phyloP scores from a whole-genome alignment of 306 rosid genomes.

The Lablab purpureus region DNA sequence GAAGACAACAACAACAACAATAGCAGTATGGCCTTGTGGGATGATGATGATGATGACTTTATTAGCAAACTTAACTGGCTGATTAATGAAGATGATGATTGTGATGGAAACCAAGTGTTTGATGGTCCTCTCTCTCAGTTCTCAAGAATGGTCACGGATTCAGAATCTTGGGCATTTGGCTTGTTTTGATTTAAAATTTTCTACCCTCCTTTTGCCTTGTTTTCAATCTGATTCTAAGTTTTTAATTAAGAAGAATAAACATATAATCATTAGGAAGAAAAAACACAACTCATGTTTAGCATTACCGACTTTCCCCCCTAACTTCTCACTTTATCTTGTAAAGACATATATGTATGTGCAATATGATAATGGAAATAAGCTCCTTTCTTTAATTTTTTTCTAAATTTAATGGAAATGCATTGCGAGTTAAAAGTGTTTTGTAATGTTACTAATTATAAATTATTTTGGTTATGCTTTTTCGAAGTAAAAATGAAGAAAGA shows the following conservation, averaged over 20 bases:
- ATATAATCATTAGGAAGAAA: slow-evolving; percentile 43
- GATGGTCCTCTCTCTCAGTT: slow-evolving; percentile 51
- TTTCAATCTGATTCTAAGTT: slow-evolving; percentile 49
- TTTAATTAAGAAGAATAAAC: slow-evolving; percentile 38
- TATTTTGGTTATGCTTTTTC: no score
- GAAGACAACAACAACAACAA: neutral
- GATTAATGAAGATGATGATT: slow-evolving; percentile 49
- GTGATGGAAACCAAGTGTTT: slow-evolving; percentile 45
- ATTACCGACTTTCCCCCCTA: neutral
- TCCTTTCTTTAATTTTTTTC: neutral
- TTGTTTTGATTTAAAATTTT: slow-evolving; percentile 49
- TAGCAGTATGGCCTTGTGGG: slow-evolving; percentile 54
- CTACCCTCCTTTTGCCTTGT: neutral
- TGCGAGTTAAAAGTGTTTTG: no score
- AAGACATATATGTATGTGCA: slow-evolving; percentile 8
- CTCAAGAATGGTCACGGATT: slow-evolving; percentile 54
- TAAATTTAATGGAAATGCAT: no score
- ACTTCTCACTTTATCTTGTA: slow-evolving; percentile 10
- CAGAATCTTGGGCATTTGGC: slow-evolving; percentile 63
- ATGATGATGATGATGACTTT: slow-evolving; percentile 55
- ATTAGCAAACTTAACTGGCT: slow-evolving; percentile 58
- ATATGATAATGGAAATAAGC: slow-evolving; percentile 38
- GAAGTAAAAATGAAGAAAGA: no score
- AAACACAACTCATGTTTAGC: slow-evolving; percentile 35
- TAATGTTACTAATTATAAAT: no score